phyloP scores from a whole-genome alignment of 2,329 filamentous ascomycete species.

The Aspergillus fijiensis region DNA sequence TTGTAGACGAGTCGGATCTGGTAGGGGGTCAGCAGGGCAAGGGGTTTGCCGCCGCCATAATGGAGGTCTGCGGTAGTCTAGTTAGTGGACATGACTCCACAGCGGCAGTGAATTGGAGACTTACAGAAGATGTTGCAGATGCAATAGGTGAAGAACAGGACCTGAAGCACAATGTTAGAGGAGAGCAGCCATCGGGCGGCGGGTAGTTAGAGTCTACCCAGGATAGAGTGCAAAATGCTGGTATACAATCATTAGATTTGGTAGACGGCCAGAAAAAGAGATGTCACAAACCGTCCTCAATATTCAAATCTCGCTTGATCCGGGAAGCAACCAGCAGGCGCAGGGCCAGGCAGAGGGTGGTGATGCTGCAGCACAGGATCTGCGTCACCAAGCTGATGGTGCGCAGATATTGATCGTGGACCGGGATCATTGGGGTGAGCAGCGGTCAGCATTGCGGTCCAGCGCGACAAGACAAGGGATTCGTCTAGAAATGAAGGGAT shows the following conservation, averaged over 20 bases:
- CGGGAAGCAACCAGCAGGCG: neutral
- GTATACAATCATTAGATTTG: no score
- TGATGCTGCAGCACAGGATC: slow-evolving; percentile 7
- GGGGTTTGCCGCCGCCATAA: neutral
- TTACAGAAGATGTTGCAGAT: neutral
- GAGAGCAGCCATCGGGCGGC: neutral
- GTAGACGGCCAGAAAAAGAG: neutral
- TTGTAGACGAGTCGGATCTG: neutral
- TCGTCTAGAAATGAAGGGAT: no score
- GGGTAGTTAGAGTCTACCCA: neutral
- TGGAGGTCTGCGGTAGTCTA: neutral
- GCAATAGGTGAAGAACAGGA: neutral
- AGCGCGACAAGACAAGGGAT: no score
- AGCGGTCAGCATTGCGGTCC: neutral
- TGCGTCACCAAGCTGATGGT: slow-evolving; percentile 7
- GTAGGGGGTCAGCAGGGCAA: neutral
- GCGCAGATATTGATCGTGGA: neutral
- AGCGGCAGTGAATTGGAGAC: neutral
- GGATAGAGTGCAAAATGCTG: neutral
- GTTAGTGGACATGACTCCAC: neutral
- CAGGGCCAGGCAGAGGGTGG: neutral
- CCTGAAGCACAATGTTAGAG: neutral
- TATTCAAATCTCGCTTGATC: neutral
- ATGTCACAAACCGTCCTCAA: neutral
- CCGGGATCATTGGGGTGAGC: neutral